Evolutionary conservation across 805 yeast species (phyloP).

Genomic region (Kuraishia borneana): DNA sequence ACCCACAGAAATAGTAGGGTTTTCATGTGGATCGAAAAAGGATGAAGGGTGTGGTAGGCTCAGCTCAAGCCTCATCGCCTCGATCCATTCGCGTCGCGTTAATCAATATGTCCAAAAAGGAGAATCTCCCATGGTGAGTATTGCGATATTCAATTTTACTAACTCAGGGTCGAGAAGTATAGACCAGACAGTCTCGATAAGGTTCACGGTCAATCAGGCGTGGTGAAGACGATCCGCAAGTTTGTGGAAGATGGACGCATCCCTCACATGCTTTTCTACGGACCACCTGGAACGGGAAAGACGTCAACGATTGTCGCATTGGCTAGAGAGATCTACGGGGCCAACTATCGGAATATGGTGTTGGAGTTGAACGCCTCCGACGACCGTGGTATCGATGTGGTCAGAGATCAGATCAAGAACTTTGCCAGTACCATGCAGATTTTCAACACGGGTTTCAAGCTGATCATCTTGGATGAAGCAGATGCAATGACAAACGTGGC

Average conservation of each 20-base stretch:
- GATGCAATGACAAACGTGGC: conserved; percentile 90
- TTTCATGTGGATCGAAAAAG: background rate
- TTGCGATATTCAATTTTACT: background rate
- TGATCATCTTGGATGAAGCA: conserved; percentile 91
- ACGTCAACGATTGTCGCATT: conserved; percentile 82
- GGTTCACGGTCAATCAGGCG: conserved; percentile 84
- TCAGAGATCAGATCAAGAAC: conserved; percentile 92
- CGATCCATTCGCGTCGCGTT: background rate
- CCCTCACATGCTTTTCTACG: conserved; percentile 90
- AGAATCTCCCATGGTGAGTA: conserved; percentile 1
- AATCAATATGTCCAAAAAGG: background rate
- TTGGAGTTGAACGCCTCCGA: conserved; percentile 93
- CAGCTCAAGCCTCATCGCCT: background rate
- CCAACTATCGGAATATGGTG: conserved; percentile 76
- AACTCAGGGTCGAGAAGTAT: conserved; percentile 82
- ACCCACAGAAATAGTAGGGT: too few species aligned
- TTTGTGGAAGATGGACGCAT: conserved; percentile 75
- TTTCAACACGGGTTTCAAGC: conserved; percentile 73
- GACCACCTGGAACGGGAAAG: conserved; percentile 93
- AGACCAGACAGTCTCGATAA: conserved; percentile 80
- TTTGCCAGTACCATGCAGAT: conserved; percentile 95
- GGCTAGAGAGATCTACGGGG: conserved; percentile 81
- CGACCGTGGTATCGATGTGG: conserved; percentile 96
- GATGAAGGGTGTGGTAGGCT: background rate
- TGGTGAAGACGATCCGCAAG: conserved; percentile 72